Evolutionary conservation across 2,329 filamentous ascomycete genomes (phyloP).

Genomic region (Fulvia fulva): DNA sequence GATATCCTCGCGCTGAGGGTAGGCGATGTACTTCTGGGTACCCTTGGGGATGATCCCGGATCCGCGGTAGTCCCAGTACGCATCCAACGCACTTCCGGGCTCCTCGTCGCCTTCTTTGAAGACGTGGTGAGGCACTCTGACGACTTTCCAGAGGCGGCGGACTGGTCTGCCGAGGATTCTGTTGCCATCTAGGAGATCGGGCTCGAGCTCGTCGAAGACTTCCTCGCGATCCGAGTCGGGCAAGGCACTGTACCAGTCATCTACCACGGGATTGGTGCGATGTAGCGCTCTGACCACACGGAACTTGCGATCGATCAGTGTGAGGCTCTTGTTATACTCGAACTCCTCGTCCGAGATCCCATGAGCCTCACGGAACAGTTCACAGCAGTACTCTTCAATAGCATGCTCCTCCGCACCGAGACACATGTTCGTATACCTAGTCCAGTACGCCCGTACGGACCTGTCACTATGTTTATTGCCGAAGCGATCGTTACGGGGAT

Average conservation of each 20-base stretch:
- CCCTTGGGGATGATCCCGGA: neutral
- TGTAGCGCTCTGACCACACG: neutral
- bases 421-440: neutral
- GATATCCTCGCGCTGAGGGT: neutral
- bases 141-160: neutral
- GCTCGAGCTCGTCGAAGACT: neutral
- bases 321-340: neutral
- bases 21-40: neutral
- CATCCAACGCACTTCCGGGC: neutral
- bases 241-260: neutral
- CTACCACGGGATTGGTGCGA: neutral
- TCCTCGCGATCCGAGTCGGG: neutral
- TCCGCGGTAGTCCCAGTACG: neutral
- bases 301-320: neutral
- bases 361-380: neutral
- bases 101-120: neutral
- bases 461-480: too few species aligned
- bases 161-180: neutral
- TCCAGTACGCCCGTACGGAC: too few species aligned
- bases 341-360: neutral
- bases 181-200: neutral
- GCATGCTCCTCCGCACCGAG: neutral
- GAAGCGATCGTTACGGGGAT: too few species aligned
- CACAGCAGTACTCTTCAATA: neutral
- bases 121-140: neutral